A percentile compares a stretch with the other conserved stretches of the same genome.
Evolutionary conservation across 257 asterid genomes (phyloP).

Genomic region (Gynochthodes officinalis): DNA sequence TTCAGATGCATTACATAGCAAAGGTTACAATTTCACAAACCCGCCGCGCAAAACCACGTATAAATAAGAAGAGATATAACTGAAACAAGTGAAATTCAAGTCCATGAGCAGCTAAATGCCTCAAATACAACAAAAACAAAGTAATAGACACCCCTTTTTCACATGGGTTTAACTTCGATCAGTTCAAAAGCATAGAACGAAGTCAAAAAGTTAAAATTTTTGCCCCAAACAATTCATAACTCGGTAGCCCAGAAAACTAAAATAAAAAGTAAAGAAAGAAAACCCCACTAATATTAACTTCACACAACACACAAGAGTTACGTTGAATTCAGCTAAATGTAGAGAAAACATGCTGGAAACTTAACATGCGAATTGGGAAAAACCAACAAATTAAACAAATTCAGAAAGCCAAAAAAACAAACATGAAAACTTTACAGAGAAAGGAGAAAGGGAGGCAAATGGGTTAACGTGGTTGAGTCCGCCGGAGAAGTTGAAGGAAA

Average conservation of each 20-base stretch:
- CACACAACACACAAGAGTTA: not conserved
- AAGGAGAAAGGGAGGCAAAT: not conserved
- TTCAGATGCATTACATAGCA: not conserved
- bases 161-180: not conserved
- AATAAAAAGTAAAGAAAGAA: not conserved
- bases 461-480: slow-evolving; percentile 8
- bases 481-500: slow-evolving; percentile 10
- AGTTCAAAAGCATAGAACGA: not conserved
- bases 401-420: not conserved
- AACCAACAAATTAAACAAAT: not conserved
- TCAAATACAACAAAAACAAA: not conserved
- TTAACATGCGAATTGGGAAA: not conserved
- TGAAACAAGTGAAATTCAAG: not conserved
- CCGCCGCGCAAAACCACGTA: not conserved
- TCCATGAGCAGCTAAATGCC: not conserved
- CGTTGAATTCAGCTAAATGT: not conserved
- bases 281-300: not conserved
- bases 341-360: not conserved
- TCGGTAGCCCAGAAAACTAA: not conserved
- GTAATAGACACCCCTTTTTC: not conserved
- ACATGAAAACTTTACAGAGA: not conserved
- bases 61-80: not conserved
- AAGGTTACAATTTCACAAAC: not conserved
- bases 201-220: no score
- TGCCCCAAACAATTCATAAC: not conserved